Evolutionary conservation across 2,329 filamentous ascomycete genomes (phyloP).

Genomic region (Cordyceps javanica): DNA sequence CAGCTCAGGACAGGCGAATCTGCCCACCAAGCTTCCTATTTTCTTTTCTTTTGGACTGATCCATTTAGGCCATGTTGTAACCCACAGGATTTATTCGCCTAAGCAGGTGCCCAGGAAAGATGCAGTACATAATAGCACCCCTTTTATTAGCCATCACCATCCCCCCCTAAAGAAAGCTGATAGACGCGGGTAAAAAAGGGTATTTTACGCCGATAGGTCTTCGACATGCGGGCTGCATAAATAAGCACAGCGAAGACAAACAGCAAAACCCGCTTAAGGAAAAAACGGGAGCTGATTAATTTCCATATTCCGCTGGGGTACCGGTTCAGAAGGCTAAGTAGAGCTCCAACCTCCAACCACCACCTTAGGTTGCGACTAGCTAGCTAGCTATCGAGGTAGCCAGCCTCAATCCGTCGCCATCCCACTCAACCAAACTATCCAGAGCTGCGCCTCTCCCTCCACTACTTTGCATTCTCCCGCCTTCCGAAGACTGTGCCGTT

Average conservation of each 20-base stretch:
- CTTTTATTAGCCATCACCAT: too few relatives aligned
- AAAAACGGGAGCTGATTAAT: slow-evolving; percentile 3
- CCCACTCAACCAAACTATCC: slow-evolving; percentile 7
- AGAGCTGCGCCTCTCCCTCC: slow-evolving; percentile 13
- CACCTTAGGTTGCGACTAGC: background rate
- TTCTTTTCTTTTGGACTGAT: too few relatives aligned
- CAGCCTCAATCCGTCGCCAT: slow-evolving; percentile 8
- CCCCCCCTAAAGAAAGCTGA: too few relatives aligned
- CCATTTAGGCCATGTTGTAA: too few relatives aligned
- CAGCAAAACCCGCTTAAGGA: background rate
- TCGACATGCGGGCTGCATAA: background rate
- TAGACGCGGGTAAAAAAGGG: background rate
- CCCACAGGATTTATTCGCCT: too few relatives aligned
- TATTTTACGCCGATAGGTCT: background rate
- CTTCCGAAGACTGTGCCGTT: slow-evolving; percentile 18
- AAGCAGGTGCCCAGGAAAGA: too few relatives aligned
- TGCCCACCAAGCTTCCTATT: too few relatives aligned
- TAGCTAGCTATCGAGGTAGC: background rate
- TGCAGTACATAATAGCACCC: too few relatives aligned
- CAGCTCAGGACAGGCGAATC: too few relatives aligned
- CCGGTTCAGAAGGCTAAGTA: background rate
- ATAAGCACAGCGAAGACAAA: background rate
- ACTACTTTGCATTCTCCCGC: slow-evolving; percentile 13
- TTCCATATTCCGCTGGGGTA: background rate
- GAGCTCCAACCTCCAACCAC: slow-evolving; percentile 1